These are phyloP conservation scores for Fusarium xyrophilum DNA, from an alignment of 2,329 filamentous ascomycete species.

Conservation along the genomic window DNA sequence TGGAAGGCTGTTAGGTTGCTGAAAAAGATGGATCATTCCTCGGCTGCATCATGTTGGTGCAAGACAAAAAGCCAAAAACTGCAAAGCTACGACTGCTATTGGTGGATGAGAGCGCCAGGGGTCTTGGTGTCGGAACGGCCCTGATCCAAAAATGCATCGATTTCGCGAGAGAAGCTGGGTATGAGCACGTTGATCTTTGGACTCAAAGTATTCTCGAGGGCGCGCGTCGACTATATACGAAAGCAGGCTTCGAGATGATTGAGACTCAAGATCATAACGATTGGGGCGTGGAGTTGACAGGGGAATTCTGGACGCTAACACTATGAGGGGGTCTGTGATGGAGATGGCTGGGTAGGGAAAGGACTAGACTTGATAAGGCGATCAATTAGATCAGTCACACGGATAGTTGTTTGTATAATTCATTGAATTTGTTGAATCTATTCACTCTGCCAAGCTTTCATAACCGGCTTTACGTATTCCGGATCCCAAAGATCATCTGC, in stretches of 20 bases:
- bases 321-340: not conserved
- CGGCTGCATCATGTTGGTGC: not conserved
- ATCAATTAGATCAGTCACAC: not conserved
- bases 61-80: conserved; percentile 1
- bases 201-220: not conserved
- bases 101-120: conserved; percentile 1
- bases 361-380: not conserved
- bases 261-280: not conserved
- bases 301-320: not conserved
- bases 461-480: no score
- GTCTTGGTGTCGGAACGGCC: not conserved
- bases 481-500: no score
- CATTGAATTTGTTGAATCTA: no score
- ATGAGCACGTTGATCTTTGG: not conserved
- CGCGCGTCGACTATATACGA: not conserved
- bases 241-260: not conserved
- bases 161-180: not conserved
- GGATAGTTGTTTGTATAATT: no score
- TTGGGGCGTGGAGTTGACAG: not conserved
- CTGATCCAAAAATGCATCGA: conserved; percentile 5
- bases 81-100: conserved; percentile 2
- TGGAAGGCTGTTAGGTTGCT: conserved; percentile 3
- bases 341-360: not conserved
- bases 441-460: no score
- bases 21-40: not conserved